These are phyloP conservation scores for Talaromyces sp. DNA, from an alignment of 2,329 filamentous ascomycete species.

Conservation along the genomic window DNA sequence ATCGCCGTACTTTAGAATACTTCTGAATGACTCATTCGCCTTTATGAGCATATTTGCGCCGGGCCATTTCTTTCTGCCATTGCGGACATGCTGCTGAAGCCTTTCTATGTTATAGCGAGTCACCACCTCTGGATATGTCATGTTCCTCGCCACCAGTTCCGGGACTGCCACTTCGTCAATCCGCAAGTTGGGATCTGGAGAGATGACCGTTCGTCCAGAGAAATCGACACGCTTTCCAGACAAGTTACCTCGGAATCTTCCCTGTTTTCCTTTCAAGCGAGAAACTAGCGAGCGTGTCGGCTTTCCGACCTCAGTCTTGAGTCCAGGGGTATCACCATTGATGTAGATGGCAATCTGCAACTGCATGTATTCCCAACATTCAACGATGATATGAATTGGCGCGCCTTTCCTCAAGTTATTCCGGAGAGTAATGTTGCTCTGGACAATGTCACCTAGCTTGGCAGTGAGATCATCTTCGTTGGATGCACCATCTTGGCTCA, in stretches of 20 bases:
- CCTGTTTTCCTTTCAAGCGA: slow-evolving; percentile 93
- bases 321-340: slow-evolving; percentile 89
- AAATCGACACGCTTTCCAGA: slow-evolving; percentile 99
- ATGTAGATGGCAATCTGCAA: slow-evolving; percentile 96
- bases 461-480: slow-evolving; percentile 96
- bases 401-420: slow-evolving; percentile 79
- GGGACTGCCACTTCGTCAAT: slow-evolving; percentile 94
- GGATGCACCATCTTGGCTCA: slow-evolving; percentile 85
- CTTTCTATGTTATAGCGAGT: slow-evolving; percentile 82
- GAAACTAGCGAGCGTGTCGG: slow-evolving; percentile 91
- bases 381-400: slow-evolving; percentile 84
- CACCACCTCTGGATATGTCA: slow-evolving; percentile 90
- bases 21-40: slow-evolving; percentile 65
- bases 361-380: slow-evolving; percentile 97
- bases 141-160: slow-evolving; percentile 84
- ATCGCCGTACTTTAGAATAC: slow-evolving; percentile 71
- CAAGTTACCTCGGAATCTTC: slow-evolving; percentile 91
- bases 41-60: slow-evolving; percentile 81
- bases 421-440: slow-evolving; percentile 82
- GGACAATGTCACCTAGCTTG: slow-evolving; percentile 93
- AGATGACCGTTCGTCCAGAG: slow-evolving; percentile 95
- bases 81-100: slow-evolving; percentile 66
- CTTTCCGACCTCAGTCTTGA: slow-evolving; percentile 78
- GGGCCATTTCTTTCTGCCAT: slow-evolving; percentile 75
- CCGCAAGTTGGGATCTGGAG: slow-evolving; percentile 87